These are phyloP conservation scores for Blastobotrys arbuscula DNA, from an alignment of 1,139 yeast species.

Conservation along the genomic window DNA sequence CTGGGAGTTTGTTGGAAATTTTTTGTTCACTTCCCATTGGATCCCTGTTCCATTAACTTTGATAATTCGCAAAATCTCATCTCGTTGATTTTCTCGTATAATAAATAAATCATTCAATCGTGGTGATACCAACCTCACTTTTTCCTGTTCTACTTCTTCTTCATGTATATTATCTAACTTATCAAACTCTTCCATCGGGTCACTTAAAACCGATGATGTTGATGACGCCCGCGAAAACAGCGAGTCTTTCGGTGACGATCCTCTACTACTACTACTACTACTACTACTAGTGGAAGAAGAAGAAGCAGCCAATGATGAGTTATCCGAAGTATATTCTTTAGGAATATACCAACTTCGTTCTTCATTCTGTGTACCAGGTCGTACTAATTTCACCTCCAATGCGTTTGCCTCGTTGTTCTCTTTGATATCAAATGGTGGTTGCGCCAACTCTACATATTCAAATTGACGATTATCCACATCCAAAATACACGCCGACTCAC, in stretches of 20 bases:
- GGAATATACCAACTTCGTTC: background rate
- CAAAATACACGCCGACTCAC: slow-evolving; percentile 1
- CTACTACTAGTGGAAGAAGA: background rate
- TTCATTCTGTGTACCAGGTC: background rate
- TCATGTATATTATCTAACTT: background rate
- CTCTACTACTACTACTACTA: background rate
- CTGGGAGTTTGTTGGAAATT: slow-evolving; percentile 1
- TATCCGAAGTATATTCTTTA: background rate
- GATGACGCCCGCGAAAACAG: background rate
- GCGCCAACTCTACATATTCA: slow-evolving; percentile 2
- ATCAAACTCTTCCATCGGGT: background rate
- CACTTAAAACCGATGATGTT: background rate
- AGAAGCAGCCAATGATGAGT: background rate
- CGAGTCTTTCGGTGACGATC: background rate
- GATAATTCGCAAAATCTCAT: slow-evolving; percentile 3
- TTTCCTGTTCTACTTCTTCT: background rate
- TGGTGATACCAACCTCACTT: slow-evolving; percentile 3
- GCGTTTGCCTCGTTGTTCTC: background rate
- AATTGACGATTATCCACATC: slow-evolving; percentile 6
- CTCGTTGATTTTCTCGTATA: slow-evolving; percentile 1
- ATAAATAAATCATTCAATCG: slow-evolving; percentile 1
- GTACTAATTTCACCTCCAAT: background rate
- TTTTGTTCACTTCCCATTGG: background rate
- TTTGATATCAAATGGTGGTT: background rate
- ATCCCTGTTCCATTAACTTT: background rate